Evolutionary conservation across 768 basidiomycete genomes (phyloP).

Genomic region (Russula sp.): DNA sequence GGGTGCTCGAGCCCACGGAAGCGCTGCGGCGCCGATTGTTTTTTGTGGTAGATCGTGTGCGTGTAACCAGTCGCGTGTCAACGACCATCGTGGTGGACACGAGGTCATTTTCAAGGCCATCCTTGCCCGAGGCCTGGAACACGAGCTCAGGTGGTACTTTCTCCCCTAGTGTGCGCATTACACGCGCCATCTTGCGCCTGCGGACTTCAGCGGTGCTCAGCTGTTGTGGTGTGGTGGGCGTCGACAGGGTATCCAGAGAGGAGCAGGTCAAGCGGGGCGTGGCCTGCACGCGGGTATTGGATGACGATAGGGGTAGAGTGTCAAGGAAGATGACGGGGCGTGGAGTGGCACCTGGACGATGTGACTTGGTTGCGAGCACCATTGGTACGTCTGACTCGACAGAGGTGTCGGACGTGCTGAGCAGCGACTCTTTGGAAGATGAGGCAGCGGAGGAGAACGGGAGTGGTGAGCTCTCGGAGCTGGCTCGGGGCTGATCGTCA

Average conservation of each 20-base stretch:
- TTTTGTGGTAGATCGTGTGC: neutral
- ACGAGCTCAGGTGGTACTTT: slow-evolving; percentile 36
- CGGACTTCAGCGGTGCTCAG: slow-evolving; percentile 16
- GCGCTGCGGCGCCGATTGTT: slow-evolving; percentile 20
- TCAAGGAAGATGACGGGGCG: slow-evolving; percentile 38
- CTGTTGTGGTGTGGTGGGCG: slow-evolving; percentile 19
- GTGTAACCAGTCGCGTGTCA: neutral
- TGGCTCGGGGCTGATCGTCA: neutral
- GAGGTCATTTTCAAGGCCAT: neutral
- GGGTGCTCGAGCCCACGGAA: slow-evolving; percentile 9
- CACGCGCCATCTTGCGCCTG: slow-evolving; percentile 29
- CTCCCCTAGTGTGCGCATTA: slow-evolving; percentile 36
- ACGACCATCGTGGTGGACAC: neutral
- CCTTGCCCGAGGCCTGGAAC: slow-evolving; percentile 23
- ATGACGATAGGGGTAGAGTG: slow-evolving; percentile 33
- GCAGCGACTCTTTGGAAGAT: slow-evolving; percentile 33
- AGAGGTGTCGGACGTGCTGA: slow-evolving; percentile 31
- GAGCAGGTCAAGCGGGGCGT: slow-evolving; percentile 38
- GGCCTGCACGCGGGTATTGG: slow-evolving; percentile 33
- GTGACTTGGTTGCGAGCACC: slow-evolving; percentile 24
- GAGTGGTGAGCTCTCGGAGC: slow-evolving; percentile 6
- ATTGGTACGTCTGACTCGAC: slow-evolving; percentile 31
- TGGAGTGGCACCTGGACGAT: slow-evolving; percentile 28
- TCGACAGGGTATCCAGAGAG: neutral
- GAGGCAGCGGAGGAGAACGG: slow-evolving; percentile 23